phyloP scores from a whole-genome alignment of 2,329 filamentous ascomycete species.

The Bertia moriformis region DNA sequence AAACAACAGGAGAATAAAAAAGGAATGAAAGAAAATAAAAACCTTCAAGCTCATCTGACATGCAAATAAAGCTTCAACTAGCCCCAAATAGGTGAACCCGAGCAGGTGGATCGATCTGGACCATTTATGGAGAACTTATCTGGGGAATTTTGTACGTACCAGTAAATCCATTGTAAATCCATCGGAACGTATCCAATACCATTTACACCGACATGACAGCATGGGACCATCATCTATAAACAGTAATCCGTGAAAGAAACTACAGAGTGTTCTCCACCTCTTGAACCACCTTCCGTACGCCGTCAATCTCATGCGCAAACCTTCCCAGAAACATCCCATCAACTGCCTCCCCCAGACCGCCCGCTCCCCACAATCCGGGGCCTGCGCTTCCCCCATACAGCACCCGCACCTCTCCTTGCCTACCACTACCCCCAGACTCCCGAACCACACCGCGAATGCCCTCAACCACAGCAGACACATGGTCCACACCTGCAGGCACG shows the following conservation, averaged over 20 bases:
- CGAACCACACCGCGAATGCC: slow-evolving; percentile 40
- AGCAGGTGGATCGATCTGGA: background rate
- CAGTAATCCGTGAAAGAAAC: no score
- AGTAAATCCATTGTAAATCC: no score
- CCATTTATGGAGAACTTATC: no score
- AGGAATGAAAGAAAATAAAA: background rate
- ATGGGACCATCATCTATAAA: no score
- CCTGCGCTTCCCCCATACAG: slow-evolving; percentile 75
- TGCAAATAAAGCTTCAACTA: no score
- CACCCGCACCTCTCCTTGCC: slow-evolving; percentile 48
- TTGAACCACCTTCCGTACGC: slow-evolving; percentile 55
- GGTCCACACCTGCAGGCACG: slow-evolving; percentile 55
- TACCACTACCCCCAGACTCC: no score
- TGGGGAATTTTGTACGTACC: no score
- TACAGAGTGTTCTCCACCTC: slow-evolving; percentile 45
- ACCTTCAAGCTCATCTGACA: no score
- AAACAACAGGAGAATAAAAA: no score
- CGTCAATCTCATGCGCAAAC: slow-evolving; percentile 64
- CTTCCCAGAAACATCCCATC: slow-evolving; percentile 72
- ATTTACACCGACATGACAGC: no score
- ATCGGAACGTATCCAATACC: no score
- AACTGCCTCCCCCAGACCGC: slow-evolving; percentile 49
- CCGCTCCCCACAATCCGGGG: slow-evolving; percentile 50
- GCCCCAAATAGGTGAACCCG: no score
- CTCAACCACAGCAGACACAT: slow-evolving; percentile 58